Percentiles rank a stretch among this genome's conserved stretches.
Evolutionary conservation across 345 rosid genomes (phyloP).

Genomic region (Toxicodendron radicans): DNA sequence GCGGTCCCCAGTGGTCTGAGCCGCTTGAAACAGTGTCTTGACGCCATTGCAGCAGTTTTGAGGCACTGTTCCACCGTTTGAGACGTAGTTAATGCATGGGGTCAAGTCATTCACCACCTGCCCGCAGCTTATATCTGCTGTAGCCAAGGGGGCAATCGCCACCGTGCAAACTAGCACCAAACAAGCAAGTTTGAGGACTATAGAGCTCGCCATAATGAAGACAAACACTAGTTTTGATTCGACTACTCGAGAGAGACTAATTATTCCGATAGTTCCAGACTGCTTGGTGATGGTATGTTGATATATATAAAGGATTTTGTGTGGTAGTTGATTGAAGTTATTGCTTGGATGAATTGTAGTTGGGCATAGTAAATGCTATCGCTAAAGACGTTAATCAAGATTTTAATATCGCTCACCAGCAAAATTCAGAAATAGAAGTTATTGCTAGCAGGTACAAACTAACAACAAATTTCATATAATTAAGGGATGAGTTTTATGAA

Average conservation of each 20-base stretch:
- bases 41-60: constrained; percentile 34
- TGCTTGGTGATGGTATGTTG: background rate
- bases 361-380: constrained; percentile 12
- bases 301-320: background rate
- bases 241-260: background rate
- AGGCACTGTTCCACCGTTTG: constrained; percentile 16
- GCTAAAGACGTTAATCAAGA: background rate
- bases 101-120: constrained; percentile 10
- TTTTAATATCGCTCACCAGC: background rate
- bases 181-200: constrained; percentile 10
- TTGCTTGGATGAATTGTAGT: background rate
- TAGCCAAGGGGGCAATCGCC: constrained; percentile 3
- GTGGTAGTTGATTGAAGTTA: constrained; percentile 13
- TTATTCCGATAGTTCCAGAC: too few species aligned
- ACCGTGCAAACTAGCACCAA: constrained; percentile 9
- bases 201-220: constrained; percentile 7
- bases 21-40: constrained; percentile 14
- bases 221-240: background rate
- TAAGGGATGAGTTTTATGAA: background rate
- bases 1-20: constrained; percentile 30
- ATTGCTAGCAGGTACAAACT: background rate
- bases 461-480: background rate
- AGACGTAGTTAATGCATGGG: constrained; percentile 25
- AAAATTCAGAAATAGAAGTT: background rate
- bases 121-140: constrained; percentile 13